Evolutionary conservation across 257 asterid species (phyloP).

Genomic region (Nicotiana tabacum): DNA sequence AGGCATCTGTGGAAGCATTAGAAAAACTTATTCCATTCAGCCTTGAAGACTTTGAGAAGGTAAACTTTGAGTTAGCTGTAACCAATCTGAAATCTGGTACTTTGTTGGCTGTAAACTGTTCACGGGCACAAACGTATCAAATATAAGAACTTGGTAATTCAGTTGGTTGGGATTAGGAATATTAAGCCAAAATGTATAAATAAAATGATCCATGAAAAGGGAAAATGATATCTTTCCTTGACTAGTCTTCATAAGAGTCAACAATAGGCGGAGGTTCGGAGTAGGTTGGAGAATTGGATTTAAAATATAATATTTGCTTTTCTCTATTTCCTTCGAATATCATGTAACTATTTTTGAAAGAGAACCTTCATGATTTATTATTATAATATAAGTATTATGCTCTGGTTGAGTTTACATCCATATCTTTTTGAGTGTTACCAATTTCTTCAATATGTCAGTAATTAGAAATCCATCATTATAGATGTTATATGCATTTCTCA

Average conservation of each 20-base stretch:
- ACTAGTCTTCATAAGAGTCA: neutral
- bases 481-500: neutral
- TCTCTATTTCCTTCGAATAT: neutral
- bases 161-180: conserved; percentile 4
- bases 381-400: neutral
- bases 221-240: neutral
- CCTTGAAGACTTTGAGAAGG: conserved; percentile 85
- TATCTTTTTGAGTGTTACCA: neutral
- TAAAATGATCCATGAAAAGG: neutral
- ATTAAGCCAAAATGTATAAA: neutral
- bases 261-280: neutral
- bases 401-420: neutral
- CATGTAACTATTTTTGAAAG: neutral
- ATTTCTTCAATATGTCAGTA: neutral
- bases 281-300: neutral
- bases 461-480: neutral
- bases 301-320: neutral
- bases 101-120: neutral
- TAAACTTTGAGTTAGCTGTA: conserved; percentile 17
- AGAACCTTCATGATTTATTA: neutral
- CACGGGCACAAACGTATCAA: neutral
- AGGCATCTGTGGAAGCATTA: conserved; percentile 65
- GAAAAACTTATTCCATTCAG: conserved; percentile 63
- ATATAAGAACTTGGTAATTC: neutral
- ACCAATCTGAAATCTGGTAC: neutral